Percentiles rank a stretch among this genome's conserved stretches.
These are phyloP conservation scores for Nothomitra cinnamomea DNA, from an alignment of 2,329 filamentous ascomycete species.

Conservation along the genomic window DNA sequence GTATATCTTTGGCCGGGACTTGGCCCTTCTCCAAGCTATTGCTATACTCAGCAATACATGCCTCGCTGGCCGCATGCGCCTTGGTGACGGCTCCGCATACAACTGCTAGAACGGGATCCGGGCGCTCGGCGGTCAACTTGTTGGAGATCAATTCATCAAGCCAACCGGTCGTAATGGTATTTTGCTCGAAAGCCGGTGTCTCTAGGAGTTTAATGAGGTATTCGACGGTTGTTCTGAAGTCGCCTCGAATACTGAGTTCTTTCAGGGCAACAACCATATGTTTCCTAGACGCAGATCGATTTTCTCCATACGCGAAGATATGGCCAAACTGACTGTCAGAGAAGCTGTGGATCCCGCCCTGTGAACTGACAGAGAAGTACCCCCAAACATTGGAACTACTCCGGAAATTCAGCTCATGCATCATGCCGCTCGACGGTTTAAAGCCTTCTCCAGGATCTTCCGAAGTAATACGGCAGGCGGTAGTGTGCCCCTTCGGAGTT, in stretches of 20 bases:
- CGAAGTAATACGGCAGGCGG: constrained; percentile 96
- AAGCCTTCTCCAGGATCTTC: constrained; percentile 98
- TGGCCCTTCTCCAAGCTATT: constrained; percentile 89
- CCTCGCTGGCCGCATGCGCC: constrained; percentile 86
- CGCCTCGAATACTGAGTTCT: constrained; percentile 97
- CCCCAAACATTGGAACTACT: constrained; percentile 99
- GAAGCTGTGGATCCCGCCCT: constrained; percentile 96
- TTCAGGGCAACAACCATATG: constrained; percentile 99
- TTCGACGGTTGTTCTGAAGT: constrained; percentile 96
- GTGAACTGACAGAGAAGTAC: constrained; percentile 97
- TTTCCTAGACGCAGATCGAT: constrained; percentile 85
- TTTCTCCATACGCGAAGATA: constrained; percentile 98
- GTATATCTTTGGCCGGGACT: constrained; percentile 85
- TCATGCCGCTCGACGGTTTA: constrained; percentile 97
- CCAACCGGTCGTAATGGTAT: constrained; percentile 98
- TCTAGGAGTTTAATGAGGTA: constrained; percentile 98
- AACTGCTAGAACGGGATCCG: constrained; percentile 84
- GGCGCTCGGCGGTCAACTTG: constrained; percentile 88
- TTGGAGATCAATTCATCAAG: constrained; percentile 97
- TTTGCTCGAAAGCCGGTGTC: constrained; percentile 95
- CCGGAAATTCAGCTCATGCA: constrained; percentile 98
- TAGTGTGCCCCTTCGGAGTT: constrained; percentile 89
- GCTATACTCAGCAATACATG: constrained; percentile 72
- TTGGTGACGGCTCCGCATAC: constrained; percentile 90
- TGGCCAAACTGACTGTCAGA: constrained; percentile 98